These are phyloP conservation scores for Achaetomium macrosporum DNA, from an alignment of 2,329 filamentous ascomycete species.

Conservation along the genomic window DNA sequence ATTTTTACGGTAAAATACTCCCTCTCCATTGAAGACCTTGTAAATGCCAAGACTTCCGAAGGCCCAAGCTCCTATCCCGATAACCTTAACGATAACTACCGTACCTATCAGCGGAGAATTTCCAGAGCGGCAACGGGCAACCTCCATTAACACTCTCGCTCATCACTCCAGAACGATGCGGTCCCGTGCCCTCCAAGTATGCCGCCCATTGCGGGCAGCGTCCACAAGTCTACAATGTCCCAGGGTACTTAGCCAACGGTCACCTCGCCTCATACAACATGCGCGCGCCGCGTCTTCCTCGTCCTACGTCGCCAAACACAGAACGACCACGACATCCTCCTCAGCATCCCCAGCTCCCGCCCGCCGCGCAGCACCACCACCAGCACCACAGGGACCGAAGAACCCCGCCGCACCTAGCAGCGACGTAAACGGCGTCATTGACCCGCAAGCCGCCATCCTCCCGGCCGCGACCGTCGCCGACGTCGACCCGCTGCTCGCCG, in stretches of 20 bases:
- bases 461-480: constrained; percentile 30
- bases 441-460: constrained; percentile 27
- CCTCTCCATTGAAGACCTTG: no score
- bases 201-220: constrained; percentile 15
- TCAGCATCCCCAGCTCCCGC: constrained; percentile 3
- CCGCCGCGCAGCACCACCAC: background rate
- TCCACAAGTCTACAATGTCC: constrained; percentile 9
- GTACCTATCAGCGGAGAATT: constrained; percentile 8
- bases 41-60: background rate
- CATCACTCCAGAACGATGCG: constrained; percentile 20
- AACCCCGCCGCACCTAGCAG: background rate
- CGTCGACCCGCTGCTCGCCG: constrained; percentile 26
- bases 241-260: background rate
- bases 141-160: background rate
- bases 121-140: background rate
- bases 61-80: background rate
- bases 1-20: no score
- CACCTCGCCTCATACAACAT: constrained; percentile 1
- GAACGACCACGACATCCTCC: background rate
- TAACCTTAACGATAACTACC: constrained; percentile 4
- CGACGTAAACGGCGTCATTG: constrained; percentile 22
- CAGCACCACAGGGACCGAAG: background rate
- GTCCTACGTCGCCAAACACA: constrained; percentile 4
- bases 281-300: constrained; percentile 7
- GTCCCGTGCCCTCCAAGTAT: constrained; percentile 21